Base-by-base conservation (phyloP, 345 rosid species). In the Clausena lansium region DNA sequence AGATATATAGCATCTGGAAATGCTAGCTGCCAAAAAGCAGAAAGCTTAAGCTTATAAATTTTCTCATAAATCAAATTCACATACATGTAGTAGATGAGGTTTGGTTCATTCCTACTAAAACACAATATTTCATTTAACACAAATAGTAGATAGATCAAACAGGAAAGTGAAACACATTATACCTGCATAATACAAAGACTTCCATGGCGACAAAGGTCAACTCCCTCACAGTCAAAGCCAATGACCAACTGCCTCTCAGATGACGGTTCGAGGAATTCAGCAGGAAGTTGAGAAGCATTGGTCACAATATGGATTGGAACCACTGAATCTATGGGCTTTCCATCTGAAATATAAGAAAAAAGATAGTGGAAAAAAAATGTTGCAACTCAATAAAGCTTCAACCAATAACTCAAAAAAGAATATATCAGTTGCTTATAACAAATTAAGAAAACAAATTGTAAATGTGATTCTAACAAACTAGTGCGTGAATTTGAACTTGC, bases 181-280 rank as follows among this genome's bases (percentile, higher is more conserved):
- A 93, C 99, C 98, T 95, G 99, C 97, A 95, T 91, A 69, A 95
- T 83, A 84, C 99, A 95, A 71, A 95, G 98, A 30, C 74, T 81
- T 25, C 99, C 99, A 76, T 83, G 81, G 30, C 98, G 90, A 75
- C 97, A 93, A 7, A 95, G 93, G 84, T 93, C 90, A 77, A 91
- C 93, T 59, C 99, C 99, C 76, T 95, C 98, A 27, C 98, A 95
- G 74, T 95, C 99, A 83, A 95, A 92, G 33, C 98, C 99, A 62
- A 95, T 76, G 70, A 92, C 88, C 81, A 95, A 62, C 30, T 81
- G 86, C 70, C 71, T 85, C 62, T 86, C 89, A 32, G 93, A 84
- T 6, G 89, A 84, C 66, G 99, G 99, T 75, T 91, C 80, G 78
- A 93, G 71, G 85, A 95, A 95, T 30, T 91, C 95, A 83, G 78